Percentiles rank a stretch among this genome's conserved stretches.
Conservation (phyloP, 352 stramenopile genomes). For the Pythium vanterpoolii region DNA sequence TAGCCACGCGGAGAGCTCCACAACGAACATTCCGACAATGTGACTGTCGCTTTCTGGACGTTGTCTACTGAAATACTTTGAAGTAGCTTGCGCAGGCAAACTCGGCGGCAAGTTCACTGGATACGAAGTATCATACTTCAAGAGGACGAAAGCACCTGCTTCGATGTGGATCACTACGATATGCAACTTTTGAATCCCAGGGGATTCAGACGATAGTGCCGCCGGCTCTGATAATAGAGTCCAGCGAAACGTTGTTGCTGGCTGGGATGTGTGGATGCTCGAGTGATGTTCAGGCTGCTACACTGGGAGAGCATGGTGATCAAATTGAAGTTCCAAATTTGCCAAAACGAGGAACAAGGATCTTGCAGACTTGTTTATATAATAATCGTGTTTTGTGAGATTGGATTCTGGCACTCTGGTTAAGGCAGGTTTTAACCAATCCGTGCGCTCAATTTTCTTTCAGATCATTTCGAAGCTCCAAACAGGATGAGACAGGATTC, state of each 20-base stretch:
- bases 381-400: background rate
- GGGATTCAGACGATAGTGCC: slow-evolving; percentile 16
- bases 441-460: too few species aligned
- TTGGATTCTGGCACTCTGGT: background rate
- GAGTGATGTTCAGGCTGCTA: slow-evolving; percentile 22
- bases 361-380: too few species aligned
- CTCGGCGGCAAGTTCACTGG: too few species aligned
- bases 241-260: slow-evolving; percentile 5
- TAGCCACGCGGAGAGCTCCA: slow-evolving; percentile 9
- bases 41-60: too few species aligned
- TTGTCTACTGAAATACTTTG: too few species aligned
- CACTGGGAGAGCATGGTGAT: slow-evolving; percentile 19
- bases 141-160: too few species aligned
- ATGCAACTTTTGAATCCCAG: slow-evolving; percentile 16
- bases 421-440: too few species aligned
- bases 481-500: background rate
- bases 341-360: background rate
- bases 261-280: slow-evolving; percentile 24
- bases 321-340: slow-evolving; percentile 17
- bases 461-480: too few species aligned
- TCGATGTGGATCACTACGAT: too few species aligned
- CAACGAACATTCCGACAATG: slow-evolving; percentile 1
- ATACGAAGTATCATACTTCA: too few species aligned
- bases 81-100: too few species aligned
- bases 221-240: slow-evolving; percentile 19